These are phyloP conservation scores for Phenoliferia sp. DNA, from an alignment of 1,284 basidiomycete species.

Conservation along the genomic window DNA sequence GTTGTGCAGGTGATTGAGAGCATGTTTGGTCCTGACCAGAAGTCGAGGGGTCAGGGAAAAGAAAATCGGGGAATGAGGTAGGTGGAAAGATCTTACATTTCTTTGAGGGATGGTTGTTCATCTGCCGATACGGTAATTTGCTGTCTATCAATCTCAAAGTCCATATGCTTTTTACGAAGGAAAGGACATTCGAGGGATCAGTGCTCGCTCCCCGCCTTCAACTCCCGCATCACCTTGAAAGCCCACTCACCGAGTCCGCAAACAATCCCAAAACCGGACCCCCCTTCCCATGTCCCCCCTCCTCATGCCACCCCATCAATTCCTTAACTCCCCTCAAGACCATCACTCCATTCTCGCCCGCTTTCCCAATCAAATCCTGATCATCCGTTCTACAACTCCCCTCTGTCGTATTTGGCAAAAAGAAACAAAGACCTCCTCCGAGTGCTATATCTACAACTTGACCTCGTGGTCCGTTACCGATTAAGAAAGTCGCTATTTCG, in stretches of 20 bases:
- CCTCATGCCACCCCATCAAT: constrained; percentile 19
- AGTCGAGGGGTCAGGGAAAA: background rate
- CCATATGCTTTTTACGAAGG: constrained; percentile 32
- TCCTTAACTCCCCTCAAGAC: constrained; percentile 24
- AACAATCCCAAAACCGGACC: constrained; percentile 17
- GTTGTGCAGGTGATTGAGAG: constrained; percentile 30
- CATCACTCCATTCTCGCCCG: constrained; percentile 26
- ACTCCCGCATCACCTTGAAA: background rate
- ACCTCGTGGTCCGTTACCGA: constrained; percentile 26
- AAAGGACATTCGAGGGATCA: too few relatives aligned
- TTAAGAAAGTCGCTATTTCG: constrained; percentile 32
- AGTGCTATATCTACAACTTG: constrained; percentile 41
- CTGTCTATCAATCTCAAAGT: constrained; percentile 39
- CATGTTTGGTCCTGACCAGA: constrained; percentile 28
- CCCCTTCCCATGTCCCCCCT: constrained; percentile 4
- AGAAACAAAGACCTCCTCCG: constrained; percentile 43
- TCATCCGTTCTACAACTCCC: constrained; percentile 40
- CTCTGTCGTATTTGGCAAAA: constrained; percentile 37
- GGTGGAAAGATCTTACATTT: constrained; percentile 13
- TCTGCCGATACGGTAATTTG: constrained; percentile 12
- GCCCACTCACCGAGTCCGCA: constrained; percentile 34
- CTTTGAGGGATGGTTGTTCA: constrained; percentile 26
- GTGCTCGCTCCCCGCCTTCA: too few relatives aligned
- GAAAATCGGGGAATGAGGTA: background rate
- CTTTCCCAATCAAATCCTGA: constrained; percentile 37